Evolutionary conservation across 2,329 filamentous ascomycete species (phyloP).

Genomic region (Exophiala oligosperma): DNA sequence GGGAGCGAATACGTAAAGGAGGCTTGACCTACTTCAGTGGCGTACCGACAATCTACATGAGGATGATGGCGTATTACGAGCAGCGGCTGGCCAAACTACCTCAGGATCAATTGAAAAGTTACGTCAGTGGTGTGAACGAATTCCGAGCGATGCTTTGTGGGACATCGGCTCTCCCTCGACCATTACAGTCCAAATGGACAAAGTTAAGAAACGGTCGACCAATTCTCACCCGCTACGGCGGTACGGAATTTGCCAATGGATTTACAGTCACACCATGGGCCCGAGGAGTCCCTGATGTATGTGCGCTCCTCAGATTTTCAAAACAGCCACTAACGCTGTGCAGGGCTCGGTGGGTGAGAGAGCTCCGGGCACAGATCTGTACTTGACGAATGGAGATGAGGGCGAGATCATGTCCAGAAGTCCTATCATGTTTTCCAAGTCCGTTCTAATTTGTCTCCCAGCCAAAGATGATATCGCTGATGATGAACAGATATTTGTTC

Average conservation of each 20-base stretch:
- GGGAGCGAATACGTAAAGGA: conserved; percentile 37
- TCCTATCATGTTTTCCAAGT: conserved; percentile 41
- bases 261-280: conserved; percentile 39
- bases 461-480: not conserved
- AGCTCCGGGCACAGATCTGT: conserved; percentile 40
- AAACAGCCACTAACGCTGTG: conserved; percentile 5
- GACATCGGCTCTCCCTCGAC: conserved; percentile 49
- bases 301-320: not conserved
- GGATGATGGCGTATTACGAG: conserved; percentile 35
- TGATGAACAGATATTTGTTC: conserved; percentile 31
- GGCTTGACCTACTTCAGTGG: conserved; percentile 37
- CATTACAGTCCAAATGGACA: conserved; percentile 52
- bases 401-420: conserved; percentile 47
- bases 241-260: conserved; percentile 44
- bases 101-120: conserved; percentile 31
- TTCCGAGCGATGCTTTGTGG: conserved; percentile 27
- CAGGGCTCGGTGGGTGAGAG: conserved; percentile 33
- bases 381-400: conserved; percentile 44
- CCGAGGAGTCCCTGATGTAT: conserved; percentile 20
- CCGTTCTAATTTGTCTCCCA: conserved; percentile 15
- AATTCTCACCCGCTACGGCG: conserved; percentile 45
- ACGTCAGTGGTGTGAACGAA: conserved; percentile 41
- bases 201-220: conserved; percentile 38
- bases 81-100: conserved; percentile 16
- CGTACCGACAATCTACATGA: conserved; percentile 43